A percentile compares a stretch with the other conserved stretches of the same genome.
phyloP scores from a whole-genome alignment of 176 grass and related monocot species.

The Bromus sterilis region DNA sequence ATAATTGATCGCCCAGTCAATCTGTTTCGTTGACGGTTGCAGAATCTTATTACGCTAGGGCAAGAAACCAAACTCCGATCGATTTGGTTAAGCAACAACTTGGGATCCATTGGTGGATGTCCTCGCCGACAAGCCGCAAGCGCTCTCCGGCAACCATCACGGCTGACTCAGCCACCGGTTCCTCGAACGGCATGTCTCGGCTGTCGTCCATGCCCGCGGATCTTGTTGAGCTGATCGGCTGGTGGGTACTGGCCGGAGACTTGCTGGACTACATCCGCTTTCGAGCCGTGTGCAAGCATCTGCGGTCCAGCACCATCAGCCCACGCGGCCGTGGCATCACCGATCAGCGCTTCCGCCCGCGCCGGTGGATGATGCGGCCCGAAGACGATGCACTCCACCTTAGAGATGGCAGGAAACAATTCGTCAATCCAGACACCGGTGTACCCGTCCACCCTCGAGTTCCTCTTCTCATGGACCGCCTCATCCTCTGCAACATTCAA shows the following conservation, averaged over 20 bases:
- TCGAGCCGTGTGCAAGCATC: background rate
- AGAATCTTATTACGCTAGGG: background rate
- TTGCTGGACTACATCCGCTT: background rate
- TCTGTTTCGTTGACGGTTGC: no score
- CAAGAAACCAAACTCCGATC: no score
- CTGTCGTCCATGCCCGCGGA: background rate
- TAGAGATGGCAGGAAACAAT: background rate
- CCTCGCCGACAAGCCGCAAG: background rate
- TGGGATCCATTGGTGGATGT: background rate
- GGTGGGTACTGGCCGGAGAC: background rate
- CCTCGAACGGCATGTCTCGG: background rate
- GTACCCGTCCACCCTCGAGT: background rate
- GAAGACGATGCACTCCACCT: background rate
- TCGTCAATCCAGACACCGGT: background rate
- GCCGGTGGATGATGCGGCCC: background rate
- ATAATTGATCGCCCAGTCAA: no score
- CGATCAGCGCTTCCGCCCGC: background rate
- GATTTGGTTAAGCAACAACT: background rate
- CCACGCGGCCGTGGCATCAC: background rate
- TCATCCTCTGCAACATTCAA: background rate
- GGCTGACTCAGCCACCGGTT: background rate
- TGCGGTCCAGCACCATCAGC: background rate
- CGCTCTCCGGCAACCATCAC: background rate
- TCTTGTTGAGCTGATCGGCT: background rate
- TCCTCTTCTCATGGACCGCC: background rate